A percentile compares a stretch with the other conserved stretches of the same genome.
Evolutionary conservation across 257 asterid genomes (phyloP).

Genomic region (Ocimum tenuiflorum): DNA sequence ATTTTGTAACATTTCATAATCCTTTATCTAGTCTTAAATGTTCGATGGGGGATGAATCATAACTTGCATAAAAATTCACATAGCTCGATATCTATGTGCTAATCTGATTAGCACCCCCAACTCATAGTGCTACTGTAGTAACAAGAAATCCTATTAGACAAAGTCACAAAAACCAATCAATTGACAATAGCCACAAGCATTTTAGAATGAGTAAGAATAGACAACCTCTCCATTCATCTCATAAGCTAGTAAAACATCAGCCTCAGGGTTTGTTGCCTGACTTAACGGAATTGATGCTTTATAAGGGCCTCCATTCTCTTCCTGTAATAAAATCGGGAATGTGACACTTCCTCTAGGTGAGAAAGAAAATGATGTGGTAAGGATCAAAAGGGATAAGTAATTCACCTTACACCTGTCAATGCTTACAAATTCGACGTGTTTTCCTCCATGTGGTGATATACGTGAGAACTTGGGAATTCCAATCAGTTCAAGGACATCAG

Average conservation of each 20-base stretch:
- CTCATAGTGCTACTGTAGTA: not conserved
- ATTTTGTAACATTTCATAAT: too few species aligned
- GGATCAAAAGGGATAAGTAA: not conserved
- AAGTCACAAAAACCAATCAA: not conserved
- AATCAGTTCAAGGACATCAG: slow-evolving; percentile 62
- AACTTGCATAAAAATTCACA: not conserved
- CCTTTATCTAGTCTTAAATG: not conserved
- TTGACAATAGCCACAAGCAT: not conserved
- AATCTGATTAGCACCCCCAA: not conserved
- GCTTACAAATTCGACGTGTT: slow-evolving; percentile 77
- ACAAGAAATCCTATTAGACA: not conserved
- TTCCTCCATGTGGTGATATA: slow-evolving; percentile 51
- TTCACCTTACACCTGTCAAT: slow-evolving; percentile 78
- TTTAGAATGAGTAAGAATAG: not conserved
- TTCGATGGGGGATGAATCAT: not conserved
- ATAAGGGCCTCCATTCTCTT: slow-evolving; percentile 87
- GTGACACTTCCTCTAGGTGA: not conserved
- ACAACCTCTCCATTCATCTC: slow-evolving; percentile 88
- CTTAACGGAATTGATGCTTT: slow-evolving; percentile 64
- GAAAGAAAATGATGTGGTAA: not conserved
- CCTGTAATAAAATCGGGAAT: slow-evolving; percentile 32
- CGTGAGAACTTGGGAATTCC: slow-evolving; percentile 51
- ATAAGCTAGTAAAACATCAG: slow-evolving; percentile 74
- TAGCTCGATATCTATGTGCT: not conserved
- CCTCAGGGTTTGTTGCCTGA: slow-evolving; percentile 75